Base-by-base conservation (phyloP, 345 rosid genomes). In the Hibiscus trionum region DNA sequence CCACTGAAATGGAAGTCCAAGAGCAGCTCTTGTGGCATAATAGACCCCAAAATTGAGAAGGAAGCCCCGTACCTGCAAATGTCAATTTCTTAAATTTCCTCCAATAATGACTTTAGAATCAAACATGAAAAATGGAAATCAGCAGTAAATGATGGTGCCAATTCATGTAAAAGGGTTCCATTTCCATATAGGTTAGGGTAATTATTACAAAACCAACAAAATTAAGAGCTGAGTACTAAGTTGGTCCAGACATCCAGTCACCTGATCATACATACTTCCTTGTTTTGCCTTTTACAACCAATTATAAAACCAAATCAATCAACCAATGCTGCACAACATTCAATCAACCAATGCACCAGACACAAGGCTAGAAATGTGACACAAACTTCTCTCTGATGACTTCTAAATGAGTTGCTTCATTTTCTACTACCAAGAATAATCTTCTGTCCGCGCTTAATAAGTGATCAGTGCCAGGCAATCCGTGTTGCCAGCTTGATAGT, bases 31-130 rank as follows among this genome's bases (percentile, higher is more conserved):
- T 46, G 96, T 94, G 62, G 96, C 96, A 78, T 90, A 84, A 57
- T 94, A 90, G 52, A 94, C 98, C 72, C 96, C 96, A 78, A 91
- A 91, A 78, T 91, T 94, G 70, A 94, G 95, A 86, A 94, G 96
- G 78, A 94, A 91, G 39, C 98, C 98, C 21, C 96, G 82, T 52
- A 94, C 98, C 98, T 91, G 86, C 72, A 82, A 63, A 27, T 65
- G 56, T 47, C 63, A 55, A 19, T 19, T 61, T 66, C 61, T 71
- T 59, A 77, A 31, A n/a, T 58, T 71, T 73, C 47, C 5, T 26
- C 66, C 60, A 35, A 57, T 58, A 33, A 75, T 15, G 69, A 33
- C 42, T 72, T 60, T 17, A 5, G 10, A 63, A 74, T 39, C 74
- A 46, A 59, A 52, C 17, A 56, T 15, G 68, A 42, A 16, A 52